Percentiles rank a stretch among this genome's conserved stretches.
These are phyloP conservation scores for Microbotryum scabiosae DNA, from an alignment of 1,284 basidiomycete species.

Conservation along the genomic window DNA sequence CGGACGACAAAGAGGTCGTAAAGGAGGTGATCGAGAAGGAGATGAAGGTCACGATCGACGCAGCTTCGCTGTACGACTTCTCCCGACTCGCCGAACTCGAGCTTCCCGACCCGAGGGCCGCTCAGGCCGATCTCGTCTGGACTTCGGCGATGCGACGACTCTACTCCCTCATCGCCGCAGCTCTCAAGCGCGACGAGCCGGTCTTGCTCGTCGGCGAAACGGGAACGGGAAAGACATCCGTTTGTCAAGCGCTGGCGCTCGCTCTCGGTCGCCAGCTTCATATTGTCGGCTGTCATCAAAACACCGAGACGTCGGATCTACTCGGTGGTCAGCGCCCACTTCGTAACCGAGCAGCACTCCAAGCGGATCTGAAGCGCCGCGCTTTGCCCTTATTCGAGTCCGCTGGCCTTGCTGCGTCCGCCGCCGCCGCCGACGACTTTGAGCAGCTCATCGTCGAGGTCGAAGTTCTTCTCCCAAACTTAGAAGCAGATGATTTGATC, in stretches of 20 bases:
- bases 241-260: slow-evolving; percentile 81
- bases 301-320: slow-evolving; percentile 97
- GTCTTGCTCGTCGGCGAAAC: slow-evolving; percentile 97
- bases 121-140: slow-evolving; percentile 61
- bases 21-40: slow-evolving; percentile 85
- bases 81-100: slow-evolving; percentile 50
- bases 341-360: slow-evolving; percentile 60
- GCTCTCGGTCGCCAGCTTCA: slow-evolving; percentile 58
- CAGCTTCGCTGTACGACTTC: slow-evolving; percentile 55
- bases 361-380: slow-evolving; percentile 38
- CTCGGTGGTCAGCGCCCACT: slow-evolving; percentile 89
- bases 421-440: background rate
- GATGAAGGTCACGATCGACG: slow-evolving; percentile 81
- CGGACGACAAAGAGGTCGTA: slow-evolving; percentile 79
- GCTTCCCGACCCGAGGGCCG: slow-evolving; percentile 49
- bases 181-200: slow-evolving; percentile 83
- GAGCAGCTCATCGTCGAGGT: background rate
- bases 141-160: slow-evolving; percentile 87
- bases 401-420: background rate
- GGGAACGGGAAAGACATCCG: slow-evolving; percentile 93
- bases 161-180: slow-evolving; percentile 72
- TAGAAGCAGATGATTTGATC: background rate
- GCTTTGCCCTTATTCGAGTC: slow-evolving; percentile 34
- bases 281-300: slow-evolving; percentile 92
- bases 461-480: too few species aligned